Percentiles rank a stretch among this genome's conserved stretches.
These are phyloP conservation scores for Bonia amplexicaulis DNA, from an alignment of 176 grass and related monocot genomes.

Conservation along the genomic window DNA sequence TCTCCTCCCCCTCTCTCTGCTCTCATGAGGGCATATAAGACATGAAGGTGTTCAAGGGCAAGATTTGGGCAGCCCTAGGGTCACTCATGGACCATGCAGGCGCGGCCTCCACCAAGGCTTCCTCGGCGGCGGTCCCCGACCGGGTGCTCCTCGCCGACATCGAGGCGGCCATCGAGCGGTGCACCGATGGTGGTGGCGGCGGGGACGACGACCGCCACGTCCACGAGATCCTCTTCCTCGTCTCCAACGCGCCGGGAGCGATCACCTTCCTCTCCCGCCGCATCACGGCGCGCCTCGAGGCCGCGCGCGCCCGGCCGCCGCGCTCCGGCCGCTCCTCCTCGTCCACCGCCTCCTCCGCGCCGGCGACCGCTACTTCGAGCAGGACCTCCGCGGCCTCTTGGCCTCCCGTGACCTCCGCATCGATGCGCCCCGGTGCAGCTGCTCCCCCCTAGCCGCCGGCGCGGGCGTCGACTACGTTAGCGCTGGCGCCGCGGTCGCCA, in stretches of 20 bases:
- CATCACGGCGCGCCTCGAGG: slow-evolving; percentile 61
- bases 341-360: slow-evolving; percentile 87
- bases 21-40: slow-evolving; percentile 43
- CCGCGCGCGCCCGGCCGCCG: slow-evolving; percentile 41
- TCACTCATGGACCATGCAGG: slow-evolving; percentile 65
- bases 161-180: slow-evolving; percentile 64
- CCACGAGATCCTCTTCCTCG: slow-evolving; percentile 84
- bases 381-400: slow-evolving; percentile 70
- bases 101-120: neutral
- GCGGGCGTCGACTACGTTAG: neutral
- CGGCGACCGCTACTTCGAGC: slow-evolving; percentile 83
- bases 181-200: slow-evolving; percentile 36
- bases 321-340: slow-evolving; percentile 61
- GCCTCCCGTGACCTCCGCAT: slow-evolving; percentile 56
- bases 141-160: slow-evolving; percentile 55
- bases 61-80: slow-evolving; percentile 65
- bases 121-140: slow-evolving; percentile 23
- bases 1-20: neutral
- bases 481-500: neutral
- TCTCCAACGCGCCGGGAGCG: slow-evolving; percentile 81
- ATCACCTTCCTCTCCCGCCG: slow-evolving; percentile 86
- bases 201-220: slow-evolving; percentile 51
- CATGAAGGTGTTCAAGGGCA: slow-evolving; percentile 83
- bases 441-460: neutral
- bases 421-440: slow-evolving; percentile 29